Base-by-base conservation (phyloP, 108 stramenopile species). In the Nitzschia putrida region DNA sequence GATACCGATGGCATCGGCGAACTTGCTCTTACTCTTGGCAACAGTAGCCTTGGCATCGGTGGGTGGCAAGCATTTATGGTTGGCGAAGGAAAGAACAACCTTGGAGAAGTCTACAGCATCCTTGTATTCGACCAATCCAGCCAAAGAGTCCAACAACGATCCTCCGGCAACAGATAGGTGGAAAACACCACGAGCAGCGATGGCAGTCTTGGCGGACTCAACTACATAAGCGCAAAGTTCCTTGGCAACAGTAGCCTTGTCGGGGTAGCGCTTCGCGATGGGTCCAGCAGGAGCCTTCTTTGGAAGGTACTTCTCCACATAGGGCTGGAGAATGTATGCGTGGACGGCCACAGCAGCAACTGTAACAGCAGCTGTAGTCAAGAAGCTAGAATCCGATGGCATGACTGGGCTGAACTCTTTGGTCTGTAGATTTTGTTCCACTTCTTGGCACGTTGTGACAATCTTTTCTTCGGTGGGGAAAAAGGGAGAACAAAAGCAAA, bases 161-260 rank as follows among this genome's bases (percentile, higher is more conserved):
- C 87, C 87, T 13, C 87, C 87, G 2, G 87, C 84, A 55, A 88
- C 85, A 2, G 87, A 84, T 10, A 88, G 57, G 23, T 77, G 69
- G 73, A 86, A 86, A 34, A 73, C 67, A 37, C 69, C 69, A 58
- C 69, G 69, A 6, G 26, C 42, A 13, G 40, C 69, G 47, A 69
- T 69, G 1, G 69, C 7, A 20, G 44, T 43, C n/a, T 58, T 57
- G 18, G 69, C 69, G 14, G 14, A 22, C 13, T 45, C 38, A 11
- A 47, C 69, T 25, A 69, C 47, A 49, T 47, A 69, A 29, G 56
- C 69, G 29, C 69, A 69, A 16, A 69, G 57, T 23, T 58, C 57
- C 34, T 69, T 69, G 57, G 69, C 25, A 7, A 59, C 57, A 3
- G 45, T 47, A 0, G 23, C 57, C 25, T 59, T 59, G 43, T 50